Percentiles rank a stretch among this genome's conserved stretches.
phyloP scores from a whole-genome alignment of 1,284 basidiomycete genomes.

The Afroboletus lepidellus region DNA sequence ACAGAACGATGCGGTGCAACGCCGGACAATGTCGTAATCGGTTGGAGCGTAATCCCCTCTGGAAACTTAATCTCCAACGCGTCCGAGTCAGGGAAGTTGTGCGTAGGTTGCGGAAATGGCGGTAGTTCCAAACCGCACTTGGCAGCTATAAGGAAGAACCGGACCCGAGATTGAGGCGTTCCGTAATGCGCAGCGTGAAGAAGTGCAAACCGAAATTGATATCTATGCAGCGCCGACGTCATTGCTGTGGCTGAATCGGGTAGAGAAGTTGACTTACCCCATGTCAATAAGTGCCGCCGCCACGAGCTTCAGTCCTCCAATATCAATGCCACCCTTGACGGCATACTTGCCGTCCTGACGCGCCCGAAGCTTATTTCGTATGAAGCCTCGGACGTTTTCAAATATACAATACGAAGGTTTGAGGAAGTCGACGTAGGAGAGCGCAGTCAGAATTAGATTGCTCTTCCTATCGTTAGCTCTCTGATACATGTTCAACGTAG shows the following conservation, averaged over 20 bases:
- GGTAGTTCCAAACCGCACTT: constrained; percentile 52
- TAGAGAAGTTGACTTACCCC: constrained; percentile 42
- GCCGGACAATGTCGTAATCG: constrained; percentile 48
- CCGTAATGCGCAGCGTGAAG: constrained; percentile 75
- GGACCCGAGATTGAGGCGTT: constrained; percentile 62
- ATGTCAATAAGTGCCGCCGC: constrained; percentile 56
- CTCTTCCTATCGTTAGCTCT: constrained; percentile 53
- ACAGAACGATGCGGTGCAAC: constrained; percentile 53
- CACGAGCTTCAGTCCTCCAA: constrained; percentile 70
- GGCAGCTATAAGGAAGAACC: constrained; percentile 72
- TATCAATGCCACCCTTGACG: constrained; percentile 58
- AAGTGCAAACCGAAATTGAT: constrained; percentile 62
- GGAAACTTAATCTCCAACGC: constrained; percentile 49
- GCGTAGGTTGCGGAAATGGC: constrained; percentile 65
- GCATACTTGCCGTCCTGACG: constrained; percentile 46
- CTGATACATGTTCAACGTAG: constrained; percentile 55
- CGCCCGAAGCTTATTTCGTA: constrained; percentile 53
- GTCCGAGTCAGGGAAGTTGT: constrained; percentile 52
- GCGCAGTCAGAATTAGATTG: constrained; percentile 53
- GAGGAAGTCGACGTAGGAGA: constrained; percentile 65
- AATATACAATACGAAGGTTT: constrained; percentile 61
- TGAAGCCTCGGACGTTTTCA: constrained; percentile 74
- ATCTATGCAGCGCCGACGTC: constrained; percentile 40
- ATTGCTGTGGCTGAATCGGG: neutral
- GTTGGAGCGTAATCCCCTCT: constrained; percentile 38